Evolutionary conservation across 2,329 filamentous ascomycete genomes (phyloP).

Genomic region (Alternaria gansuensis): DNA sequence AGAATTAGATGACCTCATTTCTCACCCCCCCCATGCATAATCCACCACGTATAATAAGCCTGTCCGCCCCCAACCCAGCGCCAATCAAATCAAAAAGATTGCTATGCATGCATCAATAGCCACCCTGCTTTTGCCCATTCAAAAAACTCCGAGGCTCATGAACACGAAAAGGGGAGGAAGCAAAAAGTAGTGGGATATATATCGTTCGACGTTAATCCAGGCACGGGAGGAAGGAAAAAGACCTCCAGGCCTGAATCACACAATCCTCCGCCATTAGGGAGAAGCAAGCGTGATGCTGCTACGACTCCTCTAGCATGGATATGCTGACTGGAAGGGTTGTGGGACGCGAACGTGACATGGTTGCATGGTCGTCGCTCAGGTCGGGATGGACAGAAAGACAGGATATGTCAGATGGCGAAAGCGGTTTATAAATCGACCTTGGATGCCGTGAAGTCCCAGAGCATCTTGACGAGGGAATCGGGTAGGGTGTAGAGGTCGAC

Average conservation of each 20-base stretch:
- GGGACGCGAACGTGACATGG: slow-evolving; percentile 4
- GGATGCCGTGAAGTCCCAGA: slow-evolving; percentile 81
- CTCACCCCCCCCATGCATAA: slow-evolving; percentile 4
- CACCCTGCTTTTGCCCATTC: slow-evolving; percentile 9
- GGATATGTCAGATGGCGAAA: background rate
- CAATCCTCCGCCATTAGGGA: background rate
- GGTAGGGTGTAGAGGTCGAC: slow-evolving; percentile 98
- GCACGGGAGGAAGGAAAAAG: background rate
- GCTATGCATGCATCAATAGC: slow-evolving; percentile 5
- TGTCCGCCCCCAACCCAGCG: background rate
- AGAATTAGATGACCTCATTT: slow-evolving; percentile 6
- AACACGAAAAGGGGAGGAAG: slow-evolving; percentile 5
- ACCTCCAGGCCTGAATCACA: background rate
- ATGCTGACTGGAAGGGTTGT: background rate
- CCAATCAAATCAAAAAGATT: slow-evolving; percentile 7
- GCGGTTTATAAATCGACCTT: slow-evolving; percentile 46
- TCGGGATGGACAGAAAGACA: background rate
- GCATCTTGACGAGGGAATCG: slow-evolving; percentile 85
- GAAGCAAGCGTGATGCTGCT: slow-evolving; percentile 5
- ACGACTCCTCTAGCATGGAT: background rate
- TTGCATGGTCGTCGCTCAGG: slow-evolving; percentile 5
- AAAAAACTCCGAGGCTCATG: slow-evolving; percentile 20
- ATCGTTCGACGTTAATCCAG: background rate
- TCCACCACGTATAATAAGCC: slow-evolving; percentile 11
- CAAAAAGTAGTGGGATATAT: background rate